Percentiles rank a stretch among this genome's conserved stretches.
phyloP scores from a whole-genome alignment of 257 asterid species.

The Solanum paucissectum region DNA sequence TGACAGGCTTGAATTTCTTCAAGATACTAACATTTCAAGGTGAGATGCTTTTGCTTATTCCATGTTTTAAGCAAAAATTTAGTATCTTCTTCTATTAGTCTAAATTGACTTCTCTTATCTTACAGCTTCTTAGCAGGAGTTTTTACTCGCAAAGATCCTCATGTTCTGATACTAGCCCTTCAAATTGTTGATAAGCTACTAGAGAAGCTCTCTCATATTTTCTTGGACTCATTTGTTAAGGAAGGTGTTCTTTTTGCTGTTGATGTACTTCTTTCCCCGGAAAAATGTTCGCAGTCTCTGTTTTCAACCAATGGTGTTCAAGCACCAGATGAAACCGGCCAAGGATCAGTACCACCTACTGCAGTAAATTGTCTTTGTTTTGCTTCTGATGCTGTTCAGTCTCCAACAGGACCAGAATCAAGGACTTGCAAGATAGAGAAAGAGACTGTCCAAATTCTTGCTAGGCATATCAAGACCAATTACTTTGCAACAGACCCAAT shows the following conservation, averaged over 20 bases:
- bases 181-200: slow-evolving; percentile 61
- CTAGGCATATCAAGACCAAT: slow-evolving; percentile 51
- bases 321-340: slow-evolving; percentile 20
- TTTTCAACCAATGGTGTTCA: slow-evolving; percentile 40
- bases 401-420: slow-evolving; percentile 26
- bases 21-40: slow-evolving; percentile 68
- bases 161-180: slow-evolving; percentile 61
- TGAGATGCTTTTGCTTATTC: slow-evolving; percentile 10
- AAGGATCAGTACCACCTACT: slow-evolving; percentile 27
- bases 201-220: slow-evolving; percentile 61
- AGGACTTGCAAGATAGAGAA: slow-evolving; percentile 59
- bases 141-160: slow-evolving; percentile 75
- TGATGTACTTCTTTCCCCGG: slow-evolving; percentile 49
- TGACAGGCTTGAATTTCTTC: slow-evolving; percentile 55
- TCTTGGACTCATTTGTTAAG: slow-evolving; percentile 63
- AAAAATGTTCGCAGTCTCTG: slow-evolving; percentile 30
- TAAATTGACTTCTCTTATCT: not conserved
- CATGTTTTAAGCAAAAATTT: not conserved
- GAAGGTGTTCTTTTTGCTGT: slow-evolving; percentile 84
- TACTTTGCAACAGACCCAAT: slow-evolving; percentile 50
- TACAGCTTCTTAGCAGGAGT: slow-evolving; percentile 94
- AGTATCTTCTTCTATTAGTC: slow-evolving; percentile 4
- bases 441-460: slow-evolving; percentile 52
- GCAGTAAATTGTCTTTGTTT: slow-evolving; percentile 59
- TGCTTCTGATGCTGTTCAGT: slow-evolving; percentile 35